Conservation (phyloP, 2,329 filamentous ascomycete genomes). For the Epichloe bromicola region DNA sequence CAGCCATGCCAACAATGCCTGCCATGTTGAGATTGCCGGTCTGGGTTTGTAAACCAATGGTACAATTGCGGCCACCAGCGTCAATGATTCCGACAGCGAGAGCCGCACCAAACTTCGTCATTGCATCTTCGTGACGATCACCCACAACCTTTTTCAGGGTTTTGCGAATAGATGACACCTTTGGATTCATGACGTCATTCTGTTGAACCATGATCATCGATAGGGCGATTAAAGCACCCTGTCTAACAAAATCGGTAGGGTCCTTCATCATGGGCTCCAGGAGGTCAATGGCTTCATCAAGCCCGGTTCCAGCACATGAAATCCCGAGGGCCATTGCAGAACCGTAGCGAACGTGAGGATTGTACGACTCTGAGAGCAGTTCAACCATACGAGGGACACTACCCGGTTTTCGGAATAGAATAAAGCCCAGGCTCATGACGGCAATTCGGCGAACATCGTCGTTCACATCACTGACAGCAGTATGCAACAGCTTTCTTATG, state of each 20-base stretch:
- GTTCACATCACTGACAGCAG: conserved; percentile 94
- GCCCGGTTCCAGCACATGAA: conserved; percentile 88
- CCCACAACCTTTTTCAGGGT: conserved; percentile 86
- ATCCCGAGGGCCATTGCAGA: conserved; percentile 98
- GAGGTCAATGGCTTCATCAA: conserved; percentile 92
- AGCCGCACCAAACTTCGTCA: conserved; percentile 97
- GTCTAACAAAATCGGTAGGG: conserved; percentile 93
- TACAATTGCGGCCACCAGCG: conserved; percentile 94
- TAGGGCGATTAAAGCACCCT: conserved; percentile 85
- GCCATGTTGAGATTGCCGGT: conserved; percentile 98
- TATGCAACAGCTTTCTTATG: conserved; percentile 86
- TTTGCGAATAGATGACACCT: conserved; percentile 82
- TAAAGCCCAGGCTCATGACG: conserved; percentile 96
- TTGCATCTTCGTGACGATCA: conserved; percentile 94
- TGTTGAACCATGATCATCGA: conserved; percentile 99
- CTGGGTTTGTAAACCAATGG: conserved; percentile 92
- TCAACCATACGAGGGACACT: conserved; percentile 98
- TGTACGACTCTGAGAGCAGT: conserved; percentile 94
- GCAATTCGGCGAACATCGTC: conserved; percentile 93
- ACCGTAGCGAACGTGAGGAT: conserved; percentile 94
- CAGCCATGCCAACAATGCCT: conserved; percentile 91
- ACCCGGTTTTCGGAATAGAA: conserved; percentile 93
- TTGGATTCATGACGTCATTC: conserved; percentile 97
- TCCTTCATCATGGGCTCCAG: conserved; percentile 99
- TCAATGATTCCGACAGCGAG: conserved; percentile 95